Base-by-base conservation (phyloP, 495 filamentous ascomycete genomes). In the Friedmanniomyces endolithicus region DNA sequence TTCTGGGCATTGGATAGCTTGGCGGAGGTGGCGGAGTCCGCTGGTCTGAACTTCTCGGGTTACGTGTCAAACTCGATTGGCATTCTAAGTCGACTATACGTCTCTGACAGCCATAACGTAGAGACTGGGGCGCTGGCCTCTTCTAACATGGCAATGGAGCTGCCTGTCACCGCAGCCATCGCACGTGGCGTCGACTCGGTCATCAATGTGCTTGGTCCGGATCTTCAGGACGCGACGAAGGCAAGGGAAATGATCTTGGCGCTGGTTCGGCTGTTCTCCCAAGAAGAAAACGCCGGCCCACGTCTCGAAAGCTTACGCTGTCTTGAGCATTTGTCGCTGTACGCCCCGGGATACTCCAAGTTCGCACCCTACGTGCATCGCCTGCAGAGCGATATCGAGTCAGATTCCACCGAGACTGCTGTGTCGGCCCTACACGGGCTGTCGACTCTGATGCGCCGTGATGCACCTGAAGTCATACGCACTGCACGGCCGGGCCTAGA, bases 141-240 rank as follows among this genome's bases (percentile, higher is more conserved):
- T 9, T 96, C 92, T 52, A 97, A 95, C 66, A 72, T 90, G 39
- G 90, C 95, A 66, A 73, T 94, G 56, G 85, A 87, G 53, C 74
- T 86, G 49, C 80, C 89, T 20, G 87, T 89, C 0, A 78, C 85
- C 1, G 82, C 86, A 11, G 84, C 90, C 0, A 83, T 97, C 49
- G 86, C 86, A 50, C 80, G 87, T 53, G 88, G 88, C 57, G 81
- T 95, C n/a, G 90, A 99, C 65, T 88, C 90, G 27, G 72, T 95
- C 7, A 87, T 99, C 70, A 96, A 96, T 61, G 92, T 97, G 16
- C 78, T 99, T 8, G 92, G 92, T 0, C 92, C 92, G 0, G 94
- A 97, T 63, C 72, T 99, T 7, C 92, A 97, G 68, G 92, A 97
- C 57, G 83, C 90, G 58, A 78, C 78, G n/a, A 96, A 95, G 69